These are phyloP conservation scores for Trebouxia gelatinosa DNA, from an alignment of 163 green algal species.

Conservation along the genomic window DNA sequence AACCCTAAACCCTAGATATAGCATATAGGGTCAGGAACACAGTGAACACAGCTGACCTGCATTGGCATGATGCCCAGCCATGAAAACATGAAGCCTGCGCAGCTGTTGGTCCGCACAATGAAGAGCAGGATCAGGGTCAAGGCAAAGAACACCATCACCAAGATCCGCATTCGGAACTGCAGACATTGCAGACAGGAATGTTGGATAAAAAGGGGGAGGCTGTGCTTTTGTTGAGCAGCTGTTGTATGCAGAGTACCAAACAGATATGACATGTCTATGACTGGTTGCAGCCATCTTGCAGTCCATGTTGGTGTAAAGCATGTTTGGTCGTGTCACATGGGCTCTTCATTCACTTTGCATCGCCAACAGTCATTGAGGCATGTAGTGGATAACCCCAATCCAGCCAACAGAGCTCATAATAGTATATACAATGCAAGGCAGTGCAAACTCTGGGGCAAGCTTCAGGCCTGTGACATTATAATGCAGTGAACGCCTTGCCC, in stretches of 20 bases:
- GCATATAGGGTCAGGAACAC: no score
- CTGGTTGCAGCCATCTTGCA: background rate
- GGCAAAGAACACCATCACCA: slow-evolving; percentile 7
- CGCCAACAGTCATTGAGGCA: background rate
- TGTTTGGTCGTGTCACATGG: no score
- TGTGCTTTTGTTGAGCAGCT: no score
- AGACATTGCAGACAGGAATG: no score
- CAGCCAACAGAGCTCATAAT: background rate
- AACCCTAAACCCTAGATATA: no score
- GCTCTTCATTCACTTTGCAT: background rate
- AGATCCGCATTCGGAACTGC: background rate
- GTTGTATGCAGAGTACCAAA: no score
- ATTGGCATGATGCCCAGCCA: slow-evolving; percentile 28
- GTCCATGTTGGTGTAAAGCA: no score
- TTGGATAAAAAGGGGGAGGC: no score
- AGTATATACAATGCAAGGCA: background rate
- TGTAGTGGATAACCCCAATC: background rate
- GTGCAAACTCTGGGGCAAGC: background rate
- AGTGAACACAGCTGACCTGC: no score
- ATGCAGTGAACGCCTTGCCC: no score
- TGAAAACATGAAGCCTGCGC: slow-evolving; percentile 20
- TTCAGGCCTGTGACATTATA: no score
- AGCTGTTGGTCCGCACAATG: slow-evolving; percentile 11
- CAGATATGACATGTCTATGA: background rate
- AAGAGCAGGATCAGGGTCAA: slow-evolving; percentile 18